Evolutionary conservation across 2,329 filamentous ascomycete species (phyloP).

Genomic region (Bertia moriformis): DNA sequence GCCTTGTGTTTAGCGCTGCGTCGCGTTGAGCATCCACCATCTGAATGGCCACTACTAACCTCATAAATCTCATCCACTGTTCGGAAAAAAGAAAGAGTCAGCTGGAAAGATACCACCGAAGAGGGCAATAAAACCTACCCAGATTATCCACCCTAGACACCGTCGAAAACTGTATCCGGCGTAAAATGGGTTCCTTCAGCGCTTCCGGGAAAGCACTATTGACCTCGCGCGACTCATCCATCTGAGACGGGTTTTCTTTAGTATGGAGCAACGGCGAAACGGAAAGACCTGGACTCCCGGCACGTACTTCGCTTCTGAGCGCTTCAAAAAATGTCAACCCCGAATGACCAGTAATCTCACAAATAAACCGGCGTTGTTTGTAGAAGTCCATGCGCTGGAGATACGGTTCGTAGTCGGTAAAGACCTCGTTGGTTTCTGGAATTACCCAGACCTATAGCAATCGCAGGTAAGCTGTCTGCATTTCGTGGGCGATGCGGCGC

Average conservation of each 20-base stretch:
- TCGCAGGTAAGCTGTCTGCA: slow-evolving; percentile 7
- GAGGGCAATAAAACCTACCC: slow-evolving; percentile 12
- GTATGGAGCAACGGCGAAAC: slow-evolving; percentile 2
- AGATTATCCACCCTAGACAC: slow-evolving; percentile 77
- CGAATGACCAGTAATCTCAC: slow-evolving; percentile 88
- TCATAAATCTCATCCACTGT: slow-evolving; percentile 1
- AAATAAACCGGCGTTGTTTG: slow-evolving; percentile 83
- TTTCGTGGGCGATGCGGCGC: no score
- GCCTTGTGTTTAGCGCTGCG: slow-evolving; percentile 44
- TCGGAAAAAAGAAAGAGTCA: neutral
- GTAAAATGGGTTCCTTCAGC: slow-evolving; percentile 77
- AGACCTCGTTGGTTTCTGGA: slow-evolving; percentile 76
- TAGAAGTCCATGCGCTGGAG: slow-evolving; percentile 81
- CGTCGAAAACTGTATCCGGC: slow-evolving; percentile 80
- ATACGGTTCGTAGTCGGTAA: slow-evolving; percentile 77
- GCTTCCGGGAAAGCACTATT: slow-evolving; percentile 84
- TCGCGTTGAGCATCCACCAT: neutral
- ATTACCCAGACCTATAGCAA: slow-evolving; percentile 73
- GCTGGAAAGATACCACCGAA: neutral
- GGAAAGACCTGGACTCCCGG: neutral
- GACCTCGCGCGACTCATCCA: slow-evolving; percentile 71
- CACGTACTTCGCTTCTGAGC: slow-evolving; percentile 71
- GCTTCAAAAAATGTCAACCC: slow-evolving; percentile 86
- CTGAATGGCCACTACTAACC: neutral
- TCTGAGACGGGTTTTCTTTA: slow-evolving; percentile 28